These are phyloP conservation scores for Phytophthora ramorum DNA, from an alignment of 352 stramenopile genomes.

Conservation along the genomic window DNA sequence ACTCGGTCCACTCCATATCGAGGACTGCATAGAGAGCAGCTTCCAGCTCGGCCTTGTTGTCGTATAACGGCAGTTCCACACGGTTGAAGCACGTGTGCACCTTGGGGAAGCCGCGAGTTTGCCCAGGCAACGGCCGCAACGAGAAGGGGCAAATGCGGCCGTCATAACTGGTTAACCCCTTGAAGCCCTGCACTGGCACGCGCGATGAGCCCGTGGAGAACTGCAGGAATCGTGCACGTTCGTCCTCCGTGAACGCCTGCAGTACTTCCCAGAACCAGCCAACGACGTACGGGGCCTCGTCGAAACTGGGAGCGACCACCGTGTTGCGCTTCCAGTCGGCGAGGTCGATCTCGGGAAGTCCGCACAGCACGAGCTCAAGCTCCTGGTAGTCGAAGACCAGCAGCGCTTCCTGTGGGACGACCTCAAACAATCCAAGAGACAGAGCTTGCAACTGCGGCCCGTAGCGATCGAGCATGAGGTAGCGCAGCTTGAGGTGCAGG, in stretches of 20 bases:
- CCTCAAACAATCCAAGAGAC: conserved; percentile 95
- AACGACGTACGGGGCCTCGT: conserved; percentile 49
- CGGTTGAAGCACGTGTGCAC: conserved; percentile 90
- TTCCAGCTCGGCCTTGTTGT: conserved; percentile 91
- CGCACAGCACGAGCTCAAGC: conserved; percentile 89
- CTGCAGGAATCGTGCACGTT: conserved; percentile 85
- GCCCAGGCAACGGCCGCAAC: conserved; percentile 59
- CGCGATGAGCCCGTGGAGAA: conserved; percentile 87
- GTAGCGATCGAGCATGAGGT: conserved; percentile 95
- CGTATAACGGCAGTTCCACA: conserved; percentile 82
- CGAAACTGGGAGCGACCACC: conserved; percentile 55
- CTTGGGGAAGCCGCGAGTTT: conserved; percentile 73
- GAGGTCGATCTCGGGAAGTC: conserved; percentile 89
- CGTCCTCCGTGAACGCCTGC: conserved; percentile 61
- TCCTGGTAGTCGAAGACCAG: conserved; percentile 99
- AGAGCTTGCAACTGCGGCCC: conserved; percentile 90
- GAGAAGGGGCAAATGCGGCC: conserved; percentile 81
- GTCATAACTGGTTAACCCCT: conserved; percentile 84
- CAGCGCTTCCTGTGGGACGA: conserved; percentile 96
- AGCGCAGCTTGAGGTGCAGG: conserved; percentile 93
- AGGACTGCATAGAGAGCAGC: conserved; percentile 95
- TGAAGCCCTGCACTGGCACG: conserved; percentile 88
- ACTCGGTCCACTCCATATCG: conserved; percentile 96
- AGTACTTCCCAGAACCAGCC: conserved; percentile 86
- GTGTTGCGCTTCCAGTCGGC: conserved; percentile 90